Evolutionary conservation across 306 rosid species (phyloP), one percentile per base, ranked within the genome.

Genomic region (Abrus pulchellus): DNA sequence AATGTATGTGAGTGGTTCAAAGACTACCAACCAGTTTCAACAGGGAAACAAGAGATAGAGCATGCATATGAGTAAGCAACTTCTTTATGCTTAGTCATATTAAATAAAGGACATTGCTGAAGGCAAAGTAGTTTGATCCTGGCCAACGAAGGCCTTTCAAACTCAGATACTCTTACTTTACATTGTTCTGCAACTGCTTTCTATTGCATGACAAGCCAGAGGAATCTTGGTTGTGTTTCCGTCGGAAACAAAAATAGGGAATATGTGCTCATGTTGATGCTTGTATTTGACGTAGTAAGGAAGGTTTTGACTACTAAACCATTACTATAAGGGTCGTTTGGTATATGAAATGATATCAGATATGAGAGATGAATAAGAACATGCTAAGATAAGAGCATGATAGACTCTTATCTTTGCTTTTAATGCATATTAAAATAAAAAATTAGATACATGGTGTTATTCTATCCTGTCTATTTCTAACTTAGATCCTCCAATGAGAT

Each of bases 11-110:
- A 88, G 44, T 95, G 97, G 99, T 95, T 93, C 86, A 91, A 91
- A 86, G 99, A 93, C 77, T 95, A 95, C 86, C 97, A 95, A 90
- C 92, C 97, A 5, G 93, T 91, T 65, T 90, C 98, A 1, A 87
- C 93, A 1, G 98, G 99, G 78, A 95, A 95, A 53, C 98, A 93
- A 82, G 99, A 95, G 86, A 88, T 91, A 20, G 99, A 94, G 69
- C 97, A 93, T 68, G 95, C 98, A 30, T 93, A 95, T 1, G 99
- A 95, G 99, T 95, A 90, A 87, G 98, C 77, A 44, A 44, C 81
- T 66, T 76, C 68, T 68, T 61, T 69, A n/a, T 52, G 13, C 61
- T 71, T 6, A 7, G 45, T 29, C 48, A 53, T 74, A 67, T 49
- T 34, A 29, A 80, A 48, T 80, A 32, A 45, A 66, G 48, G 72